Base-by-base conservation (phyloP, 306 rosid species). In the Trichosanthes truncata region DNA sequence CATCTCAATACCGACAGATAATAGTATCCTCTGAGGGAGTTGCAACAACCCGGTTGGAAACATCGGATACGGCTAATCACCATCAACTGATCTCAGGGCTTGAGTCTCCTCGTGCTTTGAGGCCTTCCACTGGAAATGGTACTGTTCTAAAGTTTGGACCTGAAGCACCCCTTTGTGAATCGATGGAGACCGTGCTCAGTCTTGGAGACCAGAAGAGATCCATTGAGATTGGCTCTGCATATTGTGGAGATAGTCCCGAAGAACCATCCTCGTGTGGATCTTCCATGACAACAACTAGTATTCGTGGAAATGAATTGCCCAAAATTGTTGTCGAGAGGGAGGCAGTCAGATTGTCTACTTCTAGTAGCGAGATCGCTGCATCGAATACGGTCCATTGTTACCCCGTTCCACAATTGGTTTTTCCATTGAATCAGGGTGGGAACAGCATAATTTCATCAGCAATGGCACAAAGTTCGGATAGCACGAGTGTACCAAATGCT, bases 81-180 rank as follows among this genome's bases (percentile, higher is more conserved):
- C 87, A 81, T 55, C 87, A 80, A 4, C 78, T 81, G 31, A 31
- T 82, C 10, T 41, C 89, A 0, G 21, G 80, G 18, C 67, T 82
- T 14, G 80, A 82, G 48, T 79, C 89, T 53, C 85, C 84, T 20
- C 41, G 69, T 67, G 0, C 73, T 60, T 85, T 78, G 56, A 80
- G 63, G 62, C 52, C 87, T 78, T 76, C 86, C 46, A 10, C 49
- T 21, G 86, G 81, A 71, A 86, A 78, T 36, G 84, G 84, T 21
- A 85, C 82, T 25, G 84, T 89, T 41, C 55, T 89, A 48, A 87
- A 86, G 71, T 92, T 90, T 33, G 95, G 95, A 63, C 85, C 87
- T 0, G 90, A 87, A 59, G 82, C 79, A 66, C 88, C 88, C 72
- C 82, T 91, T 7, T 84, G 83, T 25, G 87, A 89, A 71, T 83